Evolutionary conservation across 108 stramenopile species (phyloP), one percentile per base, ranked within the genome.

Genomic region (Epipyxis sp.): DNA sequence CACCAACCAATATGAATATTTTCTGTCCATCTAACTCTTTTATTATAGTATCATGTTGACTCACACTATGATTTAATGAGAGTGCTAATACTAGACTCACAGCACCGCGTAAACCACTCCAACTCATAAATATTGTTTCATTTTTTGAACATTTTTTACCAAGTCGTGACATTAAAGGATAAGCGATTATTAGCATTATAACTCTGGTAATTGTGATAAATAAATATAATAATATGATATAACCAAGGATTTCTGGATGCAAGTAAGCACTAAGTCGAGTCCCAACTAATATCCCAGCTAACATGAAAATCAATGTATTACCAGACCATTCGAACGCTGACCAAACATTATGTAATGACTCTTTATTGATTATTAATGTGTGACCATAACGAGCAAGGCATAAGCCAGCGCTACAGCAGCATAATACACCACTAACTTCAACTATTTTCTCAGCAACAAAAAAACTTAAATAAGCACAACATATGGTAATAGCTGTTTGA

Each of bases 51-150:
- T 16, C 3, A 32, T 25, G 10, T 10, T 37, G 6, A 10, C 6
- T 3, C 25, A 32, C 25, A 25, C 61, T 65, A 6, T 25, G 3
- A 1, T 40, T 40, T 25, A 95, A 83, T 3, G 87, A 65, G 0
- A 95, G 80, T 1, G 91, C 92, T 27, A 93, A 74, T 0, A 90
- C 88, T 29, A 95, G 85, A 1, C 92, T 91, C 1, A 94, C 90
- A 0, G 94, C 91, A 44, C 94, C 94, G 1, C 93, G 80, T 0
- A 95, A 79, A 0, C 94, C 94, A 27, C 86, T 87, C 67, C 79
- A 93, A 2, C 88, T 77, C 77, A 87, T 78, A 69, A 94, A 90
- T 25, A 86, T 30, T 1, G 43, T 89, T 79, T 79, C 92, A 89
- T 50, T 57, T 40, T 80, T 58, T 69, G 74, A 80, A 27, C 59